Evolutionary conservation across 129 eudicot genomes (phyloP).

Genomic region (Saussurea involucrata): DNA sequence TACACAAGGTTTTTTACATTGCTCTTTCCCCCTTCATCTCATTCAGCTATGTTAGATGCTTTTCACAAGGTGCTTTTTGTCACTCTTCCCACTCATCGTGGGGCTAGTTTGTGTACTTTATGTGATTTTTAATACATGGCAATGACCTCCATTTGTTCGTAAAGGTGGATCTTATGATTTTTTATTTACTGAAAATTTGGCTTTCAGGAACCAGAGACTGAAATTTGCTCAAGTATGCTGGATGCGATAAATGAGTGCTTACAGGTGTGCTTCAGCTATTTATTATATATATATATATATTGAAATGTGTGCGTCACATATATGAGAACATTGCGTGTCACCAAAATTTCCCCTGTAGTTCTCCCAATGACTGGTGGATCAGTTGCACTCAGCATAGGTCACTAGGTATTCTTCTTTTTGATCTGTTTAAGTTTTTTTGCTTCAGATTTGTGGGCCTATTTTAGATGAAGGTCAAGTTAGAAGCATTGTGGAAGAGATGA

Average conservation of each 20-base stretch:
- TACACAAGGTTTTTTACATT: constrained; percentile 61
- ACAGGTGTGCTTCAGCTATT: constrained; percentile 46
- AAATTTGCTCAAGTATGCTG: constrained; percentile 84
- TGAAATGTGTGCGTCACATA: not conserved
- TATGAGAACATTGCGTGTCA: not conserved
- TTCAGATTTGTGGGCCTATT: constrained; percentile 77
- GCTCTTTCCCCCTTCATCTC: not conserved
- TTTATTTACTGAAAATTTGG: constrained; percentile 18
- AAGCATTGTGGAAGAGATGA: constrained; percentile 88
- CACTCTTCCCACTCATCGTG: not conserved
- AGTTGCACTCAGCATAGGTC: not conserved
- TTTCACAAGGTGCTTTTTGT: not conserved
- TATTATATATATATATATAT: not conserved
- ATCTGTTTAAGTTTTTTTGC: not conserved
- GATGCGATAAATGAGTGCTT: constrained; percentile 85
- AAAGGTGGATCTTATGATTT: not conserved
- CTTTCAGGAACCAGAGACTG: constrained; percentile 95
- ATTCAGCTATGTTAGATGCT: not conserved
- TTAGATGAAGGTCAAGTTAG: constrained; percentile 82
- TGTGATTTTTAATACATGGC: not conserved
- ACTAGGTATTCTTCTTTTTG: not conserved
- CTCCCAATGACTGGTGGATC: too few species aligned
- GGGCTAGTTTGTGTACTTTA: not conserved
- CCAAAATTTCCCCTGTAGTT: too few species aligned
- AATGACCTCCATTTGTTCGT: not conserved